Conservation (phyloP, 192 early-diverging fungal species). For the Backusella liffmaniae region DNA sequence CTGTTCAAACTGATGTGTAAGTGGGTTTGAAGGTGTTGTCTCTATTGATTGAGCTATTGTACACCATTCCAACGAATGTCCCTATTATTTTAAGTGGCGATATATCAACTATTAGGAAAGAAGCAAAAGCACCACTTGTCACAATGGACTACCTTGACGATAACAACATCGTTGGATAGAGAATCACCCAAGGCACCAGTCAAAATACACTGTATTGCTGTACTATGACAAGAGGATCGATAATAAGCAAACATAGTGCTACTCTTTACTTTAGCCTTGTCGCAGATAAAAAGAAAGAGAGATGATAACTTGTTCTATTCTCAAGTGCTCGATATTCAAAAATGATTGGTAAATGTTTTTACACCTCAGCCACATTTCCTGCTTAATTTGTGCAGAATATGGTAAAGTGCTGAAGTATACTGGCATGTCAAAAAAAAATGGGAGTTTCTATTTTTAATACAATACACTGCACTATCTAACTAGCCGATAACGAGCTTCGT, state of each 20-base stretch:
- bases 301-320: too few relatives aligned
- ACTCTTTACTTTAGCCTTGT: too few relatives aligned
- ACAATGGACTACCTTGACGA: not conserved
- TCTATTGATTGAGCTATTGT: not conserved
- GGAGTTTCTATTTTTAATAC: too few relatives aligned
- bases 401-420: too few relatives aligned
- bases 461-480: too few relatives aligned
- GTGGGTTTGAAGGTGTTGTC: not conserved
- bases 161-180: not conserved
- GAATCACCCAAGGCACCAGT: not conserved
- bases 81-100: not conserved
- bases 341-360: too few relatives aligned
- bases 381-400: too few relatives aligned
- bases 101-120: too few relatives aligned
- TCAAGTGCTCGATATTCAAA: too few relatives aligned
- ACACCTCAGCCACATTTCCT: too few relatives aligned
- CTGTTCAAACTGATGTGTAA: slow-evolving; percentile 15
- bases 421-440: too few relatives aligned
- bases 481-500: not conserved
- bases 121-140: too few relatives aligned
- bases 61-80: not conserved
- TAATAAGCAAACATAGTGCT: slow-evolving; percentile 13
- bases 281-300: not conserved
- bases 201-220: slow-evolving; percentile 1
- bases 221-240: slow-evolving; percentile 1